Evolutionary conservation across 2,329 filamentous ascomycete genomes (phyloP).

Genomic region (Diaporthe australafricana): DNA sequence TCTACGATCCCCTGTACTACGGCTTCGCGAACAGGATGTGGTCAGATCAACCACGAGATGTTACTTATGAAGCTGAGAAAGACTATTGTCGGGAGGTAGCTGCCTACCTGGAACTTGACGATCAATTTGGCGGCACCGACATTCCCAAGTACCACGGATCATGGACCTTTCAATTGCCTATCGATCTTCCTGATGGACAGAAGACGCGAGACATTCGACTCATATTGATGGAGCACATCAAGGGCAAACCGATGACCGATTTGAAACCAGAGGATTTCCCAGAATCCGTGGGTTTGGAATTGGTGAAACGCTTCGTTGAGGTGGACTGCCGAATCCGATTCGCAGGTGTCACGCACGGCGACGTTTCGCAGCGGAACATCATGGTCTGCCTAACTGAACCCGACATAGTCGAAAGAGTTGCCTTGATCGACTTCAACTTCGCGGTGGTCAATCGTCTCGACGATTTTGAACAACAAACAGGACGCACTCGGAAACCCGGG

Average conservation of each 20-base stretch:
- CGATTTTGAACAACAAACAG: too few species aligned
- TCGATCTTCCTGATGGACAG: background rate
- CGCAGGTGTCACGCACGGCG: background rate
- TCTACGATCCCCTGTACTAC: conserved; percentile 27
- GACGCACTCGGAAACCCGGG: background rate
- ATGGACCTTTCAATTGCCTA: background rate
- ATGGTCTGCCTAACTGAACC: background rate
- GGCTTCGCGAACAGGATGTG: conserved; percentile 11
- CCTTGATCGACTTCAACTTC: conserved; percentile 8
- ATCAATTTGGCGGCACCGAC: background rate
- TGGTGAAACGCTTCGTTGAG: background rate
- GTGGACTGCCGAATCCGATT: accelerated
- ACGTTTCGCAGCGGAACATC: conserved; percentile 3
- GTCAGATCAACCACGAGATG: background rate
- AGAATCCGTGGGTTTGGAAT: background rate
- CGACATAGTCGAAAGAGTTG: background rate
- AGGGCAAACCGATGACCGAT: background rate
- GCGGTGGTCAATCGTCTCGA: background rate
- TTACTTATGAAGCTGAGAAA: background rate
- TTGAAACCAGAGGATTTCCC: background rate
- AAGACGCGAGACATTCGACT: background rate
- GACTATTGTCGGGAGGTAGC: conserved; percentile 4
- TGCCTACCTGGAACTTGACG: background rate
- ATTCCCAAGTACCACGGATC: conserved; percentile 14
- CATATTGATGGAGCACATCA: conserved; percentile 14